phyloP scores from a whole-genome alignment of 2,329 filamentous ascomycete genomes.

The Apiospora koreana region DNA sequence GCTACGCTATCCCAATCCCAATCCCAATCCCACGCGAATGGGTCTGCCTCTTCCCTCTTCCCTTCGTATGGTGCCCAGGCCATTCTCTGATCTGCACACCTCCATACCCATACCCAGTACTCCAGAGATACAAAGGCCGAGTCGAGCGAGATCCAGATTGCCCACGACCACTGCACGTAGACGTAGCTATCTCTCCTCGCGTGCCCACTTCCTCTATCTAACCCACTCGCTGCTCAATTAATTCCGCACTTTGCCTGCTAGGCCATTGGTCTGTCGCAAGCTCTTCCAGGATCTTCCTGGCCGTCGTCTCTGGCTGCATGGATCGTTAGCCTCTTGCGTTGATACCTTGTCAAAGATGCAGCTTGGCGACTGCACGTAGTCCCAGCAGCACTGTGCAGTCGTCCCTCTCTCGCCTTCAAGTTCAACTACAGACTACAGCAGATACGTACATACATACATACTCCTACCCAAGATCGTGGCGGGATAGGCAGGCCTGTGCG shows the following conservation, averaged over 20 bases:
- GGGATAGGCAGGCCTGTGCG: constrained; percentile 4
- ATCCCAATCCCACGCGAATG: neutral
- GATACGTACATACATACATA: too few relatives aligned
- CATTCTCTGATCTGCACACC: neutral
- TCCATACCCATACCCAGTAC: neutral
- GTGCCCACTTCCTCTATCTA: neutral
- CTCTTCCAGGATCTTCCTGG: neutral
- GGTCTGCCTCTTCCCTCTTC: neutral
- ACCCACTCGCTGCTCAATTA: neutral
- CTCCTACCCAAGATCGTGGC: neutral
- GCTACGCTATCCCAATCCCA: neutral
- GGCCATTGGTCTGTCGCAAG: neutral
- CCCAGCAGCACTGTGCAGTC: constrained; percentile 1
- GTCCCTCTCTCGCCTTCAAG: neutral
- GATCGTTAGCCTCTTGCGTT: neutral
- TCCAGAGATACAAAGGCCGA: neutral
- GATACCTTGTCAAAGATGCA: constrained; percentile 9
- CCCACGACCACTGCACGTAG: neutral
- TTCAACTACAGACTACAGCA: neutral
- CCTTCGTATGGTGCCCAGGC: neutral
- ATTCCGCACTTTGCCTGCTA: neutral
- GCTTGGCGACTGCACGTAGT: neutral
- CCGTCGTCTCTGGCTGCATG: neutral
- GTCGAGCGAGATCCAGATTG: neutral
- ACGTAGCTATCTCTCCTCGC: neutral